Evolutionary conservation across 352 stramenopile species (phyloP).

Genomic region (Pythium monospermum): DNA sequence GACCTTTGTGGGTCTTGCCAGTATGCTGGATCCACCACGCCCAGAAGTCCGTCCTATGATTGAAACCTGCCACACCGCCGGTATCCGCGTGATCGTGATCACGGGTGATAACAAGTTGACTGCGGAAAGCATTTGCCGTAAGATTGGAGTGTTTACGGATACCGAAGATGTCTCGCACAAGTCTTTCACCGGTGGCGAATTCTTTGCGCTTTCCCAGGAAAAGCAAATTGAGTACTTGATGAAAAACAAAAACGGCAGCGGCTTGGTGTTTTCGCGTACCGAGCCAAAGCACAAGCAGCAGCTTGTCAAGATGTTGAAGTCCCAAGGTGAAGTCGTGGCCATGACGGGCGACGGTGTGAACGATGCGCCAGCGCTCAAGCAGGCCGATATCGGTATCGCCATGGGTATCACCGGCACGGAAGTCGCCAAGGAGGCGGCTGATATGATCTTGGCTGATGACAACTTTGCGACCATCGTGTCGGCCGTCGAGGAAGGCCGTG

Average conservation of each 20-base stretch:
- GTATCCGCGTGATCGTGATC: conserved; percentile 99
- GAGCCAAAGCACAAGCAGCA: conserved; percentile 98
- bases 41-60: conserved; percentile 97
- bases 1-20: conserved; percentile 96
- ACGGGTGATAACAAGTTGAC: conserved; percentile 99
- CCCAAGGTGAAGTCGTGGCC: conserved; percentile 90
- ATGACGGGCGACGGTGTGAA: conserved; percentile 99
- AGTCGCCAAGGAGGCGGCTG: conserved; percentile 96
- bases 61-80: conserved; percentile 90
- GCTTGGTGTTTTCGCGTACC: conserved; percentile 96
- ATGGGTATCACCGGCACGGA: conserved; percentile 98
- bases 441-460: conserved; percentile 98
- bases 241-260: conserved; percentile 69
- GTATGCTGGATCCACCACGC: conserved; percentile 97
- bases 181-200: conserved; percentile 95
- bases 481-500: conserved; percentile 79
- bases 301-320: conserved; percentile 94
- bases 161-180: conserved; percentile 80
- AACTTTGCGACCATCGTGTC: conserved; percentile 99
- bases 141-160: conserved; percentile 95
- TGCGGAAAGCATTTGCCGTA: conserved; percentile 95
- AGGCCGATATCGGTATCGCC: conserved; percentile 97
- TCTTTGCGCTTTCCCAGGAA: conserved; percentile 90
- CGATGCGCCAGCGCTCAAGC: conserved; percentile 97
- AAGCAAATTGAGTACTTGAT: conserved; percentile 91